A percentile compares a stretch with the other conserved stretches of the same genome.
phyloP scores from a whole-genome alignment of 345 rosid species.

The Linum tenue region DNA sequence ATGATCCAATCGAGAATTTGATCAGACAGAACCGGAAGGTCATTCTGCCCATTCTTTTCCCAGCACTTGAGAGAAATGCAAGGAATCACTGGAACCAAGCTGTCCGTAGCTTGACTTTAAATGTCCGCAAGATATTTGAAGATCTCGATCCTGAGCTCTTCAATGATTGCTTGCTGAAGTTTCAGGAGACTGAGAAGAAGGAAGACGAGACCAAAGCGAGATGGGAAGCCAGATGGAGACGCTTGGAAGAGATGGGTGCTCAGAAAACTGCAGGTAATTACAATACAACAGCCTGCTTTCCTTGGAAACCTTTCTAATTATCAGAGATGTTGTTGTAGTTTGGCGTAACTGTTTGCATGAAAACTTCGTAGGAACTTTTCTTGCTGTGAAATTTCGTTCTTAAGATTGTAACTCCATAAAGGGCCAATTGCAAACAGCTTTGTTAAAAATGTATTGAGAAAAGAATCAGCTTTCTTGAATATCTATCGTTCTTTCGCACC shows the following conservation, averaged over 20 bases:
- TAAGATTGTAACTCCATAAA: no score
- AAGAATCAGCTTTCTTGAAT: no score
- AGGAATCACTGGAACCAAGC: constrained; percentile 57
- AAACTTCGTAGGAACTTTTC: not conserved
- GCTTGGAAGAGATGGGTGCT: constrained; percentile 62
- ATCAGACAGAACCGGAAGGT: constrained; percentile 44
- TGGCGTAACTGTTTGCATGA: not conserved
- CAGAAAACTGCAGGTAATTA: constrained; percentile 31
- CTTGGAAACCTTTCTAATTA: not conserved
- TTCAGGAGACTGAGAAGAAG: constrained; percentile 42
- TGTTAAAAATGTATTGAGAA: no score
- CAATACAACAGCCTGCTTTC: not conserved
- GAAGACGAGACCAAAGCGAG: constrained; percentile 24
- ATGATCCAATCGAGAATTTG: constrained; percentile 56
- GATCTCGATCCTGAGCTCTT: constrained; percentile 49
- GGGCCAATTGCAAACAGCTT: no score
- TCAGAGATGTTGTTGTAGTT: not conserved
- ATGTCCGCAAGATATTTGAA: constrained; percentile 45
- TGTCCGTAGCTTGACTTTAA: constrained; percentile 52
- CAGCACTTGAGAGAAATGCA: constrained; percentile 53
- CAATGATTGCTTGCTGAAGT: constrained; percentile 39
- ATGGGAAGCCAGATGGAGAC: constrained; percentile 46
- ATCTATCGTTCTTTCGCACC: no score
- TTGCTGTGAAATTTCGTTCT: not conserved
- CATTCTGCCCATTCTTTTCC: constrained; percentile 51